Percentiles rank a stretch among this genome's conserved stretches.
These are phyloP conservation scores for Adansonia grandidieri DNA, from an alignment of 441 rosid species.

Conservation along the genomic window DNA sequence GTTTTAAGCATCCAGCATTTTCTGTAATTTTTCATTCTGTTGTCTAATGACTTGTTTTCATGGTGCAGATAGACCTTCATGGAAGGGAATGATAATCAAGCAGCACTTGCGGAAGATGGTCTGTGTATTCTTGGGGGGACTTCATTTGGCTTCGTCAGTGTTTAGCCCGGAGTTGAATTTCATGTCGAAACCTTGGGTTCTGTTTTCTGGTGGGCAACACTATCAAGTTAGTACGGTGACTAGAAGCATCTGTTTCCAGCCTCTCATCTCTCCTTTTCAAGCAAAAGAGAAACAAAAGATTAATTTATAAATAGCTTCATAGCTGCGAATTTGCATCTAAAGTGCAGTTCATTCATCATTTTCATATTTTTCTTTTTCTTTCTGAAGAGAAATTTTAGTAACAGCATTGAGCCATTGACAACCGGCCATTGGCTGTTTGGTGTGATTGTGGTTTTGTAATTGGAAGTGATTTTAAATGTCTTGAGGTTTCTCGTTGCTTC, in stretches of 20 bases:
- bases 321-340: constrained; percentile 37
- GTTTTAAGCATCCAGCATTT: neutral
- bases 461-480: constrained; percentile 29
- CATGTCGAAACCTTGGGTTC: constrained; percentile 25
- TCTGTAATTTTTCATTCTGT: neutral
- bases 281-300: constrained; percentile 31
- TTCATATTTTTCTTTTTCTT: neutral
- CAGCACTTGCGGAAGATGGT: constrained; percentile 9
- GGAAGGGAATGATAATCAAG: constrained; percentile 4
- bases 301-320: constrained; percentile 45
- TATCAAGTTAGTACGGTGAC: constrained; percentile 46
- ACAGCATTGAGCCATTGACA: no score
- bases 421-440: constrained; percentile 29
- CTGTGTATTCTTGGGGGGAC: constrained; percentile 22
- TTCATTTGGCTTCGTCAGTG: constrained; percentile 26
- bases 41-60: constrained; percentile 4
- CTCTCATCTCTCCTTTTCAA: constrained; percentile 7
- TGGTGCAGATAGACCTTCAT: constrained; percentile 36
- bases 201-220: constrained; percentile 36
- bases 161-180: constrained; percentile 18
- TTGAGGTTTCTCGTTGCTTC: neutral
- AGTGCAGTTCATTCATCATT: constrained; percentile 34
- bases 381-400: constrained; percentile 19
- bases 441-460: constrained; percentile 35
- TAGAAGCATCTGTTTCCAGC: constrained; percentile 35